Base-by-base conservation (phyloP, 345 rosid genomes). In the Lumnitzera racemosa region DNA sequence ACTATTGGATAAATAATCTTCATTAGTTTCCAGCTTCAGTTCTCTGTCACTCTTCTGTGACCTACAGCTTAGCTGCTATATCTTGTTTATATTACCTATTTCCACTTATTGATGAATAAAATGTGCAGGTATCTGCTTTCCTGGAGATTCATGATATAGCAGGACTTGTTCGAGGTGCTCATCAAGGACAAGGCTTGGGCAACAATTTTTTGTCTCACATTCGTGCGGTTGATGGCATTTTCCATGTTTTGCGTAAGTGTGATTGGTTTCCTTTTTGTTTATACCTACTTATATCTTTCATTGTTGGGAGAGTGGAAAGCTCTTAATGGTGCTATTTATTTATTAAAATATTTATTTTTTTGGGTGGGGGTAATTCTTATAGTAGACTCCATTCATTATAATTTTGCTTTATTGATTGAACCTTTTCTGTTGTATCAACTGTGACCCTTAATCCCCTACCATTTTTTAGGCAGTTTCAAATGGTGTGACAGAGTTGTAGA, bases 191-290 rank as follows among this genome's bases (percentile, higher is more conserved):
- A 74, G 99, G 99, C 16, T 72, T 94, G 80, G 99, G 99, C 63
- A 94, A 94, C 76, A 90, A 67, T 76, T 94, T 94, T 80, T 75
- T 94, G 67, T 94, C 99, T 24, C 99, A 94, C 62, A 94, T 94
- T 59, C 95, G 99, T 53, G 99, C 99, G 0, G 99, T 94, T 71
- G 99, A 94, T 81, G 99, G 97, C 72, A 90, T 94, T 65, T 94
- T 90, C 76, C 99, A 94, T 72, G 97, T 94, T 62, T 64, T 94
- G 58, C 96, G 97, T 92, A 82, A 78, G 88, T 36, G 43, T 36
- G 43, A 4, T 36, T 36, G 29, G 47, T 23, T 53, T 53, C 24
- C 29, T 12, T 15, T 46, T 43, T 61, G 20, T 14, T 12, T 58
- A 16, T 49, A 15, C 17, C 46, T 27, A 2, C 12, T n/a, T 2